Base-by-base conservation (phyloP, 2,329 filamentous ascomycete species). In the Celoporthe dispersa region DNA sequence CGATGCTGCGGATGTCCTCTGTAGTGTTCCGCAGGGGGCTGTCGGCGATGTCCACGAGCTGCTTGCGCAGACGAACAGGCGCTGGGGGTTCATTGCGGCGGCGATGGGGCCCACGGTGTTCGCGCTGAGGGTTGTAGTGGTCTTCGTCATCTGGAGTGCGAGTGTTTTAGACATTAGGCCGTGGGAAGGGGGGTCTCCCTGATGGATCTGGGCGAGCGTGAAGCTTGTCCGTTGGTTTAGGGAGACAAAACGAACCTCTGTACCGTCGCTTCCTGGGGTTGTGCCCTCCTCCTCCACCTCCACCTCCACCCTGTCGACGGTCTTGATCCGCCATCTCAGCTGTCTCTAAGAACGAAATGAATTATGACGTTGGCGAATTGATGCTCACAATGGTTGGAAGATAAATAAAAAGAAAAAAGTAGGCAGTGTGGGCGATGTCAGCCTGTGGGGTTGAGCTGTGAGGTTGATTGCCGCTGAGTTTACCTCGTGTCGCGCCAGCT, bases 1-100 rank as follows among this genome's bases (percentile, higher is more conserved):
- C 93, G 75, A 97, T 91, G 65, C 86, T 86, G 69, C 87, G 85
- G 51, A 94, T 89, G 78, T 96, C 93, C 74, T 97, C 93, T 76
- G 94, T 90, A 79, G 92, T 92, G 76, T 89, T 88, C 75, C 91
- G 90, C 76, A 94, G 84, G 69, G 92, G 91, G 76, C 92, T 94
- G 82, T 97, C 94, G 72, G 93, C 94, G 75, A 97, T 90, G 69
- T 88, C 86, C 66, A 97, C 84, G 64, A 97, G 86, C 80, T 95
- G 92, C 77, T 91, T 92, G 74, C 93, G 91, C 73, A 97, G 85
- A 73, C 90, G 90, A 64, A 91, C 88, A 41, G 89, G 87, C 19
- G 91, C 84, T 7, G 93, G 92, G 73, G 84, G 81, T 77, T 95
- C 91, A 75, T 90, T 90, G 78, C 92, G 88, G 75, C 92, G 87